These are phyloP conservation scores for Neurospora africana DNA, from an alignment of 495 filamentous ascomycete genomes.

Conservation along the genomic window DNA sequence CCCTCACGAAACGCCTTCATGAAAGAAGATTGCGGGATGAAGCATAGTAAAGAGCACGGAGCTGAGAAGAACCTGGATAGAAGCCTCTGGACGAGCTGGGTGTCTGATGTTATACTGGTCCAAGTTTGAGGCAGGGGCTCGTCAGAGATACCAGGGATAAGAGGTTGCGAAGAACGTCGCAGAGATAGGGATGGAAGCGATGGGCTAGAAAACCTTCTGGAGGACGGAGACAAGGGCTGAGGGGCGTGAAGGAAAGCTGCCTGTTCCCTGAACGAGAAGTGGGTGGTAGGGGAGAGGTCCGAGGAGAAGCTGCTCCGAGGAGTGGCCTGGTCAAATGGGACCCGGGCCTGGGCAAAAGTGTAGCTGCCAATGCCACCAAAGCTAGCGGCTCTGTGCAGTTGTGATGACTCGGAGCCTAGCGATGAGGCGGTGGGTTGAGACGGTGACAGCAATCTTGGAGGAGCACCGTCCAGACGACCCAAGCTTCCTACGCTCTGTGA, in stretches of 20 bases:
- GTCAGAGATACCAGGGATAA: background rate
- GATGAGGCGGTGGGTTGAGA: background rate
- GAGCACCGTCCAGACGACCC: background rate
- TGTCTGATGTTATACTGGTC: constrained; percentile 17
- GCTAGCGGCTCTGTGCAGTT: constrained; percentile 1
- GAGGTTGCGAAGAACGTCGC: background rate
- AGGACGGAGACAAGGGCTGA: background rate
- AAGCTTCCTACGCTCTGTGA: background rate
- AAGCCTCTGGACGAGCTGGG: constrained; percentile 12
- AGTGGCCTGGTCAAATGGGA: background rate
- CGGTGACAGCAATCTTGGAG: background rate
- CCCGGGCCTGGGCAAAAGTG: constrained; percentile 1
- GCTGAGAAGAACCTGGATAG: constrained; percentile 11
- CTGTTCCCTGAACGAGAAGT: background rate
- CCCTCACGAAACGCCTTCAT: constrained; percentile 14
- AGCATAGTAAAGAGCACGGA: constrained; percentile 8
- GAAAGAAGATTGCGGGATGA: constrained; percentile 13
- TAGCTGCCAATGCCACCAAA: constrained; percentile 1
- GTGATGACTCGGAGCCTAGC: background rate
- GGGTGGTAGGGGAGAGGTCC: background rate
- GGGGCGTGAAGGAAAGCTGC: background rate
- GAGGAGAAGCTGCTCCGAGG: constrained; percentile 2
- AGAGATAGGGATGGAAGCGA: background rate
- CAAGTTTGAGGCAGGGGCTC: constrained; percentile 6
- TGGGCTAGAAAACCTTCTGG: background rate